Evolutionary conservation across 768 basidiomycete genomes (phyloP).

Genomic region (Rhodosporidiobolus odoratus): DNA sequence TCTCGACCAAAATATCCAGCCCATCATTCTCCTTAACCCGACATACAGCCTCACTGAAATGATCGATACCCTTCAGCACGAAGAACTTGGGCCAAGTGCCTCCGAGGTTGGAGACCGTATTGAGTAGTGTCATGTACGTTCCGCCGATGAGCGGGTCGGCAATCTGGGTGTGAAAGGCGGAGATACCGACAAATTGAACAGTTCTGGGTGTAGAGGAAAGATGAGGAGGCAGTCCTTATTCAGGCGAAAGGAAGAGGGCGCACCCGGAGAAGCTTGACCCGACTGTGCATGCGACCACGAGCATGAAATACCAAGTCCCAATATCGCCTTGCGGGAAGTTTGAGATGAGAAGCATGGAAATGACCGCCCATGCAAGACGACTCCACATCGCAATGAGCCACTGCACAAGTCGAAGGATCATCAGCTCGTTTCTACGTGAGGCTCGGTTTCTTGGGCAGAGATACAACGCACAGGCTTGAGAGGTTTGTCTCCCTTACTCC

Average conservation of each 20-base stretch:
- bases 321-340: conserved; percentile 66
- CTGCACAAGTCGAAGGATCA: conserved; percentile 11
- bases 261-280: conserved; percentile 78
- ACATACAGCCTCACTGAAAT: conserved; percentile 79
- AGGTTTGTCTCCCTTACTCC: conserved; percentile 74
- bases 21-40: conserved; percentile 54
- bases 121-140: conserved; percentile 98
- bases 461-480: conserved; percentile 54
- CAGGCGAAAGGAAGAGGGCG: conserved; percentile 43
- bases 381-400: conserved; percentile 93
- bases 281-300: conserved; percentile 75
- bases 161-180: conserved; percentile 95
- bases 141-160: conserved; percentile 96
- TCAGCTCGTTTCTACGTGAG: background rate
- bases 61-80: conserved; percentile 89
- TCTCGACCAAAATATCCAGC: conserved; percentile 42
- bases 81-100: conserved; percentile 98
- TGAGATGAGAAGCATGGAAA: conserved; percentile 71
- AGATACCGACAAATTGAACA: conserved; percentile 97
- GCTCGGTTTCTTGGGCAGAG: background rate
- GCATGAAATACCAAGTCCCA: conserved; percentile 61
- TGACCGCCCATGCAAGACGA: conserved; percentile 64
- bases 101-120: conserved; percentile 92
- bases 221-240: background rate
- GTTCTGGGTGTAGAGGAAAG: conserved; percentile 56